Evolutionary conservation across 2,329 filamentous ascomycete genomes (phyloP).

Genomic region (Colletotrichum truncatum): DNA sequence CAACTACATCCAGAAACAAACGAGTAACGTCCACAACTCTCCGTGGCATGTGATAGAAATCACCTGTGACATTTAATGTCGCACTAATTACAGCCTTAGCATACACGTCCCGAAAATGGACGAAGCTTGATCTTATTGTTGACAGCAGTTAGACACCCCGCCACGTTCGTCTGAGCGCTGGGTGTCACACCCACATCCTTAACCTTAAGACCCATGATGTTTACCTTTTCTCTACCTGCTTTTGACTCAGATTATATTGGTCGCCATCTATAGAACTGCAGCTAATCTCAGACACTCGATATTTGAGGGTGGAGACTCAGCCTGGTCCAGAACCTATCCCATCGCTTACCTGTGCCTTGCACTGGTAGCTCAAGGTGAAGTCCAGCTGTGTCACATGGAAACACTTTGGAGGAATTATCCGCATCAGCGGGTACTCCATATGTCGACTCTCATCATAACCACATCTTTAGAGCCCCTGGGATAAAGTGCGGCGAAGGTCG

Average conservation of each 20-base stretch:
- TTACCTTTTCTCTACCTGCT: not conserved
- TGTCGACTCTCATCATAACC: not conserved
- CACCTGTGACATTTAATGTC: slow-evolving; percentile 1
- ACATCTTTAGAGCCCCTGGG: slow-evolving; percentile 22
- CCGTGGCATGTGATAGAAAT: no score
- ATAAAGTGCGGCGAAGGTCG: slow-evolving; percentile 32
- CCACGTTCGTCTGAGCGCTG: slow-evolving; percentile 2
- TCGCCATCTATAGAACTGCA: not conserved
- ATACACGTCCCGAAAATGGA: not conserved
- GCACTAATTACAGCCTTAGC: not conserved
- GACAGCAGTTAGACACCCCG: not conserved
- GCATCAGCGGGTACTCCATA: not conserved
- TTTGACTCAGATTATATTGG: not conserved
- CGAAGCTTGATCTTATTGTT: not conserved
- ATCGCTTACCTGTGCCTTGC: not conserved
- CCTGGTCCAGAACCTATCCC: not conserved
- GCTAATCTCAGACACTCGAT: not conserved
- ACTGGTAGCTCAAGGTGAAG: slow-evolving; percentile 11
- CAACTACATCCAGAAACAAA: no score
- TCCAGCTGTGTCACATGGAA: slow-evolving; percentile 33
- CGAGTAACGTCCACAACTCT: no score
- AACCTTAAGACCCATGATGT: not conserved
- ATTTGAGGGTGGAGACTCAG: not conserved
- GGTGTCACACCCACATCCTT: not conserved
- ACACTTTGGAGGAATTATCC: not conserved